phyloP scores from a whole-genome alignment of 2,329 filamentous ascomycete species.

The Colletotrichum gloeosporioides region DNA sequence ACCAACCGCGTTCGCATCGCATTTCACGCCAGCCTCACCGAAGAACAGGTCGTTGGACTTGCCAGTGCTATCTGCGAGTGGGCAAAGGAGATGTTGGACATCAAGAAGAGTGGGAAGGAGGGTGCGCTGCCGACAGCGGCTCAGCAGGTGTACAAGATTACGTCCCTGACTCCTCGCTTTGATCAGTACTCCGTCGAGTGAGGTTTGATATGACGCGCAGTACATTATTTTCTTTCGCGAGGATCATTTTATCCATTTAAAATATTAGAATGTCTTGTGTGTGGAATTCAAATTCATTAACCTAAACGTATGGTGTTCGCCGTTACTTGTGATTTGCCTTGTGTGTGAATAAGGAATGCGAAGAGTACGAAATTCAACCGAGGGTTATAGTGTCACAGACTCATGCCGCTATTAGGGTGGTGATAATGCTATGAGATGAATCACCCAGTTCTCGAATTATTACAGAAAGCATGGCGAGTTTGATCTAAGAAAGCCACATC shows the following conservation, averaged over 20 bases:
- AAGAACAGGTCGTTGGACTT: slow-evolving; percentile 33
- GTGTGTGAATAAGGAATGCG: neutral
- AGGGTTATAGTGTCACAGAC: neutral
- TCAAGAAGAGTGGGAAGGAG: neutral
- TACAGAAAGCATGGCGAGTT: neutral
- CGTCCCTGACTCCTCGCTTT: neutral
- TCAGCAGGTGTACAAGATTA: neutral
- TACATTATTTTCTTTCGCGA: neutral
- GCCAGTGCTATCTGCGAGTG: slow-evolving; percentile 4
- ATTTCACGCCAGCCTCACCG: slow-evolving; percentile 45
- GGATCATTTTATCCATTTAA: neutral
- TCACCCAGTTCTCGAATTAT: neutral
- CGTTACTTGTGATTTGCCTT: neutral
- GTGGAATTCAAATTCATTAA: neutral
- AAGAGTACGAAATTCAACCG: neutral
- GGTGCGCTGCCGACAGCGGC: neutral
- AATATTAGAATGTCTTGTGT: neutral
- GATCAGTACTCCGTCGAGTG: neutral
- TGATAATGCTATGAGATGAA: neutral
- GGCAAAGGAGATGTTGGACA: slow-evolving; percentile 19
- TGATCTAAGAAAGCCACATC: neutral
- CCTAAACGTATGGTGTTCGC: neutral
- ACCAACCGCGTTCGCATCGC: slow-evolving; percentile 42
- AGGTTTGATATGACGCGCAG: neutral
- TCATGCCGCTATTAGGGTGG: neutral